phyloP scores from a whole-genome alignment of 805 yeast species.

The Saccharomycopsis guyanensis region DNA sequence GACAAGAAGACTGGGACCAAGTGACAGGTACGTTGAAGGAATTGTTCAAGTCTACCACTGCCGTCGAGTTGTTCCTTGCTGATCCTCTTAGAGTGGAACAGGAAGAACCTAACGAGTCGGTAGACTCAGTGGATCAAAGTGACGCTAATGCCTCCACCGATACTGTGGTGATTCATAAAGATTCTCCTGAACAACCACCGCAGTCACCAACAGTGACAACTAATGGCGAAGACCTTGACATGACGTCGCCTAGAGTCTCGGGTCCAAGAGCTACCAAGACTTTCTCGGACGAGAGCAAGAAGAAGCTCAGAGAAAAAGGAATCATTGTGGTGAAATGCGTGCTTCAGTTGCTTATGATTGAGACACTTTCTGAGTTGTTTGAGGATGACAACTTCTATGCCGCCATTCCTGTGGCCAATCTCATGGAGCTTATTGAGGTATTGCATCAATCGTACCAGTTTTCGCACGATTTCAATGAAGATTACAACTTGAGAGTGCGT shows the following conservation, averaged over 20 bases:
- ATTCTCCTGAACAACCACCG: background rate
- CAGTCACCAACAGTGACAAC: too few species aligned
- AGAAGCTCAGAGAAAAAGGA: constrained; percentile 50
- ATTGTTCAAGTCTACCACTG: constrained; percentile 77
- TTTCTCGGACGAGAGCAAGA: constrained; percentile 31
- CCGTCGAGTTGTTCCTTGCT: constrained; percentile 67
- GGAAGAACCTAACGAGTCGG: background rate
- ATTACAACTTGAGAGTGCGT: constrained; percentile 79
- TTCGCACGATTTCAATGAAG: constrained; percentile 81
- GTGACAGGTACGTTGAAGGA: constrained; percentile 57
- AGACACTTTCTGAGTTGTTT: constrained; percentile 72
- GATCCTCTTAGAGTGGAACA: constrained; percentile 33
- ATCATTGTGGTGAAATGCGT: constrained; percentile 89
- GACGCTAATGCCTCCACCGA: constrained; percentile 11
- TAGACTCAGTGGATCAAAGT: too few species aligned
- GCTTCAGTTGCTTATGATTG: constrained; percentile 81
- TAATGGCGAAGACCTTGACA: background rate
- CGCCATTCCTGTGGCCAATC: constrained; percentile 56
- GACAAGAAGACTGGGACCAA: constrained; percentile 63
- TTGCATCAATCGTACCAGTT: constrained; percentile 69
- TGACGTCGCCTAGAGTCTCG: background rate
- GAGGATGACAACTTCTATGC: constrained; percentile 63
- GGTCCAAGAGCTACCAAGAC: constrained; percentile 23
- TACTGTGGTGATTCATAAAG: constrained; percentile 9
- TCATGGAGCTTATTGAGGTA: constrained; percentile 51